Evolutionary conservation across 306 rosid species (phyloP).

Genomic region (Rubus parviflorus): DNA sequence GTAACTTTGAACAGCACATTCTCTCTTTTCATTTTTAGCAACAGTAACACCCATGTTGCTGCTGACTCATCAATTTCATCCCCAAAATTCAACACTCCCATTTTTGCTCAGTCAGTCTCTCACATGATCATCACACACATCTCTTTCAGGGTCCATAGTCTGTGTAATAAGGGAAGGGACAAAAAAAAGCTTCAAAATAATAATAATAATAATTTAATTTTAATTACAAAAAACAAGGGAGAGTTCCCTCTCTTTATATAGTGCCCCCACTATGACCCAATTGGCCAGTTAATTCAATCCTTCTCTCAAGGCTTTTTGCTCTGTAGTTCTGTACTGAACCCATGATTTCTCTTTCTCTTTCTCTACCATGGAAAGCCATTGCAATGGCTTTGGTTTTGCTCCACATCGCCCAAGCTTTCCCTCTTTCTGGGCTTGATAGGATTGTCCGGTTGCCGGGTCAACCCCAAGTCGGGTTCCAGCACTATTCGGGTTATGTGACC

Average conservation of each 20-base stretch:
- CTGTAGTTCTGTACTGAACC: slow-evolving; percentile 4
- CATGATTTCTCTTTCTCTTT: slow-evolving; percentile 19
- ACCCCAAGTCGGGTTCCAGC: slow-evolving; percentile 68
- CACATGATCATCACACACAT: slow-evolving; percentile 16
- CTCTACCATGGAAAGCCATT: slow-evolving; percentile 29
- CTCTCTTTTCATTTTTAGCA: not conserved
- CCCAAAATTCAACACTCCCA: not conserved
- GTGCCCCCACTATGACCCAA: slow-evolving; percentile 20
- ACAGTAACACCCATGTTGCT: not conserved
- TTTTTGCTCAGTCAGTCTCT: not conserved
- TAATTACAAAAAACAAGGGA: slow-evolving; percentile 29
- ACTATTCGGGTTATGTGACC: slow-evolving; percentile 73
- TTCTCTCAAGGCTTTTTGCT: slow-evolving; percentile 16
- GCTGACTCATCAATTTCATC: not conserved
- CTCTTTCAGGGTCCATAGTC: slow-evolving; percentile 28
- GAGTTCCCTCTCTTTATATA: slow-evolving; percentile 18
- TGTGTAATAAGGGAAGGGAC: too few species aligned
- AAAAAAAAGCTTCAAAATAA: slow-evolving; percentile 22
- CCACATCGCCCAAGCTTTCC: slow-evolving; percentile 25
- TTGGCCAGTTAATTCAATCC: slow-evolving; percentile 10
- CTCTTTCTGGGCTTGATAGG: slow-evolving; percentile 40
- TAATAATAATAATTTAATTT: slow-evolving; percentile 26
- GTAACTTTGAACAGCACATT: not conserved
- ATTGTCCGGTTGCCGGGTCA: slow-evolving; percentile 69
- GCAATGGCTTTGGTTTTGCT: slow-evolving; percentile 35